Conservation (phyloP, 768 basidiomycete species). For the Kondoa malvinella region DNA sequence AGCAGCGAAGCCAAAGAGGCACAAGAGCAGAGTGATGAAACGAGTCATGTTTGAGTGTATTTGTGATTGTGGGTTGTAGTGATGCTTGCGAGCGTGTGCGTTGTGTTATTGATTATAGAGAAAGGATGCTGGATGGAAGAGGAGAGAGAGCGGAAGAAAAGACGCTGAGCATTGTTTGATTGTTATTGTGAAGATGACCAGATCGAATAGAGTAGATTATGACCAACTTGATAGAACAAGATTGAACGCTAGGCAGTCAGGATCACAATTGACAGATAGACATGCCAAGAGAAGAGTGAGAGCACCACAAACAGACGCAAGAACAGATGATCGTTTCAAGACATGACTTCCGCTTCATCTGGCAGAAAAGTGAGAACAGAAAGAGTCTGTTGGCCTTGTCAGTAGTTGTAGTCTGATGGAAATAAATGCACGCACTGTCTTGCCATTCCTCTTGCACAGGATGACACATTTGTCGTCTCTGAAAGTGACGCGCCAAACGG, state of each 20-base stretch:
- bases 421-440: slow-evolving; percentile 36
- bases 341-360: background rate
- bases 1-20: background rate
- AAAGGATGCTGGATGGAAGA: background rate
- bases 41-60: background rate
- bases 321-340: background rate
- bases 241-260: background rate
- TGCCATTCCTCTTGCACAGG: slow-evolving; percentile 59
- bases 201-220: background rate
- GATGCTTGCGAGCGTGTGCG: background rate
- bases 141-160: too few species aligned
- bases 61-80: background rate
- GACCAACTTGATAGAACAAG: background rate
- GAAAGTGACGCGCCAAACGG: slow-evolving; percentile 72
- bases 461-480: slow-evolving; percentile 56
- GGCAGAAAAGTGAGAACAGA: slow-evolving; percentile 6
- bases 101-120: background rate
- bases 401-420: background rate
- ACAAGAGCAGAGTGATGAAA: background rate
- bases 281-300: background rate
- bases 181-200: background rate
- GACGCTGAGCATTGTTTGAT: background rate
- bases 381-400: background rate
- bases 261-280: background rate
- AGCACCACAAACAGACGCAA: background rate